These are phyloP conservation scores for Verticillium isaacii DNA, from an alignment of 2,329 filamentous ascomycete genomes.

Conservation along the genomic window DNA sequence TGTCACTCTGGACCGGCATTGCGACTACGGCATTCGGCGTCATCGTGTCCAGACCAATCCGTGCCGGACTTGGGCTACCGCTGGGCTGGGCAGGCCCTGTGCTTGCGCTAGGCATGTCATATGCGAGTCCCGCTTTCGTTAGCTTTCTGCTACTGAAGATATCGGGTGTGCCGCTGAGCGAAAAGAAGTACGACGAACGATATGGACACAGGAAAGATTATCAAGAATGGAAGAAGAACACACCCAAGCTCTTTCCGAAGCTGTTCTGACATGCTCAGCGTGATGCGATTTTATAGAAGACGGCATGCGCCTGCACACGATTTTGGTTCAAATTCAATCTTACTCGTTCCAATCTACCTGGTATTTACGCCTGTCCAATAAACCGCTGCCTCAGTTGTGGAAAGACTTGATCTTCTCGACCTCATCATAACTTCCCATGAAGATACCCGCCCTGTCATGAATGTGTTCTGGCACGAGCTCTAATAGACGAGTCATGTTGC, in stretches of 20 bases:
- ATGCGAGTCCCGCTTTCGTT: conserved; percentile 59
- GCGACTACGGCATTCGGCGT: conserved; percentile 54
- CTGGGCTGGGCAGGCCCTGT: conserved; percentile 27
- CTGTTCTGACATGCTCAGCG: conserved; percentile 28
- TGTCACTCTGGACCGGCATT: conserved; percentile 64
- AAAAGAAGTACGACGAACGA: conserved; percentile 62
- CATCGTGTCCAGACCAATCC: conserved; percentile 47
- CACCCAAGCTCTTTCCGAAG: conserved; percentile 60
- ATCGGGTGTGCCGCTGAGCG: conserved; percentile 60
- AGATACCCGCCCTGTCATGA: conserved; percentile 93
- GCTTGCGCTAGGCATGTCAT: conserved; percentile 38
- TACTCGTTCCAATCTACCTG: neutral
- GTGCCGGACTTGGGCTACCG: conserved; percentile 51
- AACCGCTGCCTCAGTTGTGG: conserved; percentile 49
- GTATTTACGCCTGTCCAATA: neutral
- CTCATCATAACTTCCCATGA: conserved; percentile 91
- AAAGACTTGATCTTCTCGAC: conserved; percentile 90
- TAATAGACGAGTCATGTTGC: conserved; percentile 86
- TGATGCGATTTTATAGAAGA: neutral
- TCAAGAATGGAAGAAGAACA: conserved; percentile 62
- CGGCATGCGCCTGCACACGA: neutral
- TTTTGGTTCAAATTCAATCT: neutral
- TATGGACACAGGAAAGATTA: conserved; percentile 63
- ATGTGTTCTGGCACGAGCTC: conserved; percentile 86
- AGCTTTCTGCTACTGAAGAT: conserved; percentile 60